Base-by-base conservation (phyloP, 2,329 filamentous ascomycete species). In the Byssoonygena ceratinophila region DNA sequence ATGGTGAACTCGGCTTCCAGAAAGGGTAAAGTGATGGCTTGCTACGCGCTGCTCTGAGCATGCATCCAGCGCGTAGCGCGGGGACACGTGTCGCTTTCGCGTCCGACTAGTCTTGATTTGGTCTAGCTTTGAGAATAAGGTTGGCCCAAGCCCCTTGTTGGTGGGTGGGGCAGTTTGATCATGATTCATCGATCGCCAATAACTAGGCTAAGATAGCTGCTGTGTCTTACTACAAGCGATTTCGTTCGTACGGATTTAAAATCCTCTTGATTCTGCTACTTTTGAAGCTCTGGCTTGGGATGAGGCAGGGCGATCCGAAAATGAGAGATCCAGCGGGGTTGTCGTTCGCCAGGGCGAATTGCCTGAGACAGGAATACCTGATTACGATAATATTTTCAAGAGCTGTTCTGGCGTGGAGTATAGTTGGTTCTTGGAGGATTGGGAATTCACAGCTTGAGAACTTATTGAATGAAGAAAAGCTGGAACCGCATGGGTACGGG, bases 301-400 rank as follows among this genome's bases (percentile, higher is more conserved):
- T 68, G 60, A 60, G 57, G 41, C 62, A 49, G 5, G 64, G 57
- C 49, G 62, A 65, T 54, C 59, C 62, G 1, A 47, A 48, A 2
- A 56, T 66, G 14, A 59, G 40, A 50, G 18, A 20, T 66, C 43
- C 55, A 48, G 5, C 54, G 59, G n/a, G 59, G 54, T 3, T 68
- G 64, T 41, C 61, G 62, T 51, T n/a, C 55, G 54, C 6, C 64
- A 68, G 48, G 61, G 61, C 1, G 53, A 66, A 52, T 46, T 59
- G 3, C 62, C 63, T 1, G 60, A 66, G 46, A 61, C 62, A 8
- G 48, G 43, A 3, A 61, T 67, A 39, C 57, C 54, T 31, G 57
- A 60, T 16, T 67, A 67, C 44, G 63, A 66, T 51, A 56, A 66
- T 54, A 60, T 68, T 46, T 68, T 63, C 55, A 57, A 45, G 16